Conservation (phyloP, 1,139 yeast genomes). For the Taphrina populina region DNA sequence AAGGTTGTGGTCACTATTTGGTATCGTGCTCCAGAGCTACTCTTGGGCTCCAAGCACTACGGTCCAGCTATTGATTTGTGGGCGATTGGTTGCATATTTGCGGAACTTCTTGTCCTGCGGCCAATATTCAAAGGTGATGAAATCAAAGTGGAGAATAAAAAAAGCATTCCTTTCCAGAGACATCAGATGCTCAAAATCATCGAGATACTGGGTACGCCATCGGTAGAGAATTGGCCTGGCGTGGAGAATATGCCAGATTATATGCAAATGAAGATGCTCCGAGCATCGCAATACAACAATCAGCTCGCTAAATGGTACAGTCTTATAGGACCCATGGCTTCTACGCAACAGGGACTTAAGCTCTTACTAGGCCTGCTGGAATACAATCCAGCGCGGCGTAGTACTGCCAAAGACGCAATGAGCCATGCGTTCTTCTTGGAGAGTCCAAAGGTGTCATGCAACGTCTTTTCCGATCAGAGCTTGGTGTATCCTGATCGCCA, state of each 20-base stretch:
- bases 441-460: constrained; percentile 60
- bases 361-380: constrained; percentile 70
- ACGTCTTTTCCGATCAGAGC: constrained; percentile 25
- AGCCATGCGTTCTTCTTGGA: constrained; percentile 74
- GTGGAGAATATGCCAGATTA: constrained; percentile 82
- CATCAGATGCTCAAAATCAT: constrained; percentile 87
- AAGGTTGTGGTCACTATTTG: constrained; percentile 97
- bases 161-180: constrained; percentile 88
- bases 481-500: constrained; percentile 31
- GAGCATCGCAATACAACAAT: constrained; percentile 55
- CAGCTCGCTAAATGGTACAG: constrained; percentile 82
- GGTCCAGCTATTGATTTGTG: constrained; percentile 88
- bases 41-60: constrained; percentile 88
- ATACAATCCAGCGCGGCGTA: constrained; percentile 73
- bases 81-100: constrained; percentile 97
- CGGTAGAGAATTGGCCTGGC: constrained; percentile 68
- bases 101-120: constrained; percentile 79
- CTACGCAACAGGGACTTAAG: constrained; percentile 72
- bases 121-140: constrained; percentile 98
- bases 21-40: constrained; percentile 94
- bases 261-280: constrained; percentile 62
- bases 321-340: constrained; percentile 59
- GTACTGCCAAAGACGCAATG: constrained; percentile 77
- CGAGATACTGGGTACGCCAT: constrained; percentile 87
- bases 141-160: constrained; percentile 89